Conservation (phyloP, 116 monocot genomes). For the Iris pallida region DNA sequence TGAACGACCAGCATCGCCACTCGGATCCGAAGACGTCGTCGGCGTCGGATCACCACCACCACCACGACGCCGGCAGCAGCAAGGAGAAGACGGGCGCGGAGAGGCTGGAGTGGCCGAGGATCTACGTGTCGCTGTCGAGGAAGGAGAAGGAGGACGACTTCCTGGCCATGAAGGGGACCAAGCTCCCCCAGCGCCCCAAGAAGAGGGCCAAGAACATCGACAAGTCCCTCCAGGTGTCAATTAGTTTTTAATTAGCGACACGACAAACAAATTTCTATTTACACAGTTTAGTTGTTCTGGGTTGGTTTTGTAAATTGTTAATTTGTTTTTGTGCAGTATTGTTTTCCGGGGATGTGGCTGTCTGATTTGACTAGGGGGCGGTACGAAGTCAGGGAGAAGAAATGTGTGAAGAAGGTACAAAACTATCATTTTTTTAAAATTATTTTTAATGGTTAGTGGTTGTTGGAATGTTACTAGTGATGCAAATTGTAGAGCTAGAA, state of each 20-base stretch:
- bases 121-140: constrained; percentile 60
- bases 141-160: constrained; percentile 88
- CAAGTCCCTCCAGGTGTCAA: constrained; percentile 49
- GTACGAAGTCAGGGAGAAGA: constrained; percentile 83
- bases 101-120: constrained; percentile 50
- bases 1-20: too few relatives aligned
- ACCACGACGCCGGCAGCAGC: too few relatives aligned
- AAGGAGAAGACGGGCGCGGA: neutral
- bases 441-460: too few relatives aligned
- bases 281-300: too few relatives aligned
- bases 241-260: neutral
- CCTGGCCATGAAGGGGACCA: constrained; percentile 67
- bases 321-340: constrained; percentile 33
- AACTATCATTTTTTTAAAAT: neutral
- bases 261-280: too few relatives aligned
- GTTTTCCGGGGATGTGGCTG: constrained; percentile 81
- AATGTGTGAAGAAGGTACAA: constrained; percentile 68
- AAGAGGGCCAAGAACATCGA: constrained; percentile 68
- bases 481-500: too few relatives aligned
- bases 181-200: constrained; percentile 74
- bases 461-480: too few relatives aligned
- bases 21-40: neutral
- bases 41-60: too few relatives aligned
- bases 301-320: too few relatives aligned
- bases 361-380: constrained; percentile 65